Evolutionary conservation across 192 early-diverging fungal genomes (phyloP), one percentile per base, ranked within the genome.

Genomic region (Coemansia sp.): DNA sequence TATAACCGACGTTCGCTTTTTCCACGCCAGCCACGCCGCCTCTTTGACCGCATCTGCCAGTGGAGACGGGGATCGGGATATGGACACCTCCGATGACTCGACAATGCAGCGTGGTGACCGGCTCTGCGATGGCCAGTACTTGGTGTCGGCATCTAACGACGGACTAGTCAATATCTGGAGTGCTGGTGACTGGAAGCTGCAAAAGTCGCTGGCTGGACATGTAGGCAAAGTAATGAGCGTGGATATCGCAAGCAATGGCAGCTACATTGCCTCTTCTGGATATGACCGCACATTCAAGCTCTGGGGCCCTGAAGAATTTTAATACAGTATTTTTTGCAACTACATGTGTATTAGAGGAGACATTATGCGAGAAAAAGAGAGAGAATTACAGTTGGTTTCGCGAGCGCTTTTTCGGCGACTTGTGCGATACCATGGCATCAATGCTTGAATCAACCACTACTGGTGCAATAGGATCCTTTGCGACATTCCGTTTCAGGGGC

Each of bases 271-370:
- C 1, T 96, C 95, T 4, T 82, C 90, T 44, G 91, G 91, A 11
- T 96, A 89, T 66, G 97, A 99, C 76, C 88, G 96, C 39, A 97
- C 97, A 0, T 97, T 98, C 78, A 99, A 99, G 79, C 84, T 99
- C 13, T 97, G 90, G 90, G 84, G 84, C 44, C 75, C 87, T 6
- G 90, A 91, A 39, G 73, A 86, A 46, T 55, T 76, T 61, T 61
- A 33, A 23, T 9, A 35, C 19, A 35, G 6, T 7, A 7, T 47
- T 0, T 44, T 44, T 49, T 9, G 47, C 19, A 21, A 21, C 8
- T 49, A 49, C n/a, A 43, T 43, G 43, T 50, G 49, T 58, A 58
- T 58, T 35, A 58, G 55, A 16, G 30, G 10, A 28, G 11, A 14
- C 21, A 19, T 37, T 60, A 60, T 60, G 53, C 53, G 53, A 32